A percentile compares a stretch with the other conserved stretches of the same genome.
Evolutionary conservation across 1,284 basidiomycete genomes (phyloP).

Genomic region (Leccinum cinnamomeum): DNA sequence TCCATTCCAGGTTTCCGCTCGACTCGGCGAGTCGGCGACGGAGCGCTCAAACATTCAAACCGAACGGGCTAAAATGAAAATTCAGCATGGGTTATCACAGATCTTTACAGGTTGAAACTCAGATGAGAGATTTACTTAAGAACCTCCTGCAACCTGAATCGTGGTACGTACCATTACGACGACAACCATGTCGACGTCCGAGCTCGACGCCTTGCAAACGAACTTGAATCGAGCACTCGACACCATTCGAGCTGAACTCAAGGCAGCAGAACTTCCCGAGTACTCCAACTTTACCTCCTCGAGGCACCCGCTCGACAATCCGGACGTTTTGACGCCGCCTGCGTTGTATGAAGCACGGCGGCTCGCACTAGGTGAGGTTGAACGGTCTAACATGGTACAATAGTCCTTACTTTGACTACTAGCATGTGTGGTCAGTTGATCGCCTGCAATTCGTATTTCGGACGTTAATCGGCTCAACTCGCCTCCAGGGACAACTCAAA

Average conservation of each 20-base stretch:
- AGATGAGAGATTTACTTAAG: not conserved
- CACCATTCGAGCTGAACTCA: constrained; percentile 21
- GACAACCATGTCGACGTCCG: constrained; percentile 2
- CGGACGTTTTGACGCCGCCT: constrained; percentile 14
- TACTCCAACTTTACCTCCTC: constrained; percentile 16
- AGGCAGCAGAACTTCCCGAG: constrained; percentile 15
- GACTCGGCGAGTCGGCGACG: no score
- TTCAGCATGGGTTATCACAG: no score
- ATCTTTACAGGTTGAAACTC: not conserved
- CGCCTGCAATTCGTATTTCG: not conserved
- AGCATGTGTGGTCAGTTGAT: constrained; percentile 13
- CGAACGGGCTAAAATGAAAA: no score
- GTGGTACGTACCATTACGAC: not conserved
- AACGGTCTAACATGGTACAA: not conserved
- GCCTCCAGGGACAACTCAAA: constrained; percentile 22
- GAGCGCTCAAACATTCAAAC: no score
- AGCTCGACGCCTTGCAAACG: constrained; percentile 17
- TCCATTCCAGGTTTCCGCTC: no score
- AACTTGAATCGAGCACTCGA: constrained; percentile 27
- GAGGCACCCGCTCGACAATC: constrained; percentile 28
- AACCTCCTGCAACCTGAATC: not conserved
- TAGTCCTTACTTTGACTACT: not conserved
- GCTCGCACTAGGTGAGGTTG: constrained; percentile 18
- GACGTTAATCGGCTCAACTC: not conserved
- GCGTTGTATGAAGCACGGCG: constrained; percentile 23